Base-by-base conservation (phyloP, 352 stramenopile genomes). In the Globisporangium alternatum region DNA sequence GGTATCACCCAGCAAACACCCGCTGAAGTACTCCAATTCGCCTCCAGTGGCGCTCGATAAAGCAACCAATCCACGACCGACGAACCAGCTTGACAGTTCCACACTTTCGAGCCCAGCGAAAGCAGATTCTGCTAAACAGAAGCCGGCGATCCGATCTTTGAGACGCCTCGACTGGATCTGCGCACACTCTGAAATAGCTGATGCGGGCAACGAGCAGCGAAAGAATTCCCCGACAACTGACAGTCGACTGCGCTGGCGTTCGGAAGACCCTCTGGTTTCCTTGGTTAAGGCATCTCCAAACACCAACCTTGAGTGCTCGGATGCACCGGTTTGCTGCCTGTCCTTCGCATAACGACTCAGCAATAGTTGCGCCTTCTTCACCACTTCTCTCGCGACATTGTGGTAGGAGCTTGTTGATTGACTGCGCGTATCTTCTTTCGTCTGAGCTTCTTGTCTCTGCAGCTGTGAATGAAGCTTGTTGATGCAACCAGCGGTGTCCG, bases 391-490 rank as follows among this genome's bases (percentile, higher is more conserved):
- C 22, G 71, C 73, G 54, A 81, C 73, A 53, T 60, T 30, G 49
- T 75, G 70, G 58, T 82, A 71, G 9, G 72, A 71, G 19, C 55
- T 66, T 13, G 55, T 55, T 33, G 55, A n/a, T 43, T 66, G 47
- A 37, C 43, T 55, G 15, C 7, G 31, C 19, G 2, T 2, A 51
- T 49, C 35, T 21, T 48, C 35, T 33, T 55, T 21, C 49, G 22
- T 19, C 12, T 72, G 31, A 4, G 25, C 39, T 8, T 64, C 62
- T 51, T 76, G 64, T 19, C 65, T 45, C 12, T 62, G 57, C 30
- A 88, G 56, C 60, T 71, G 31, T 15, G 64, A 33, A 35, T 84
- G 67, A 19, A 89, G 68, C 6, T 69, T 67, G n/a, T 64, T 71
- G 21, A 86, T 74, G 48, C 67, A 80, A 7, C 63, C 60, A 49